Base-by-base conservation (phyloP, 1,139 yeast genomes). In the Debaryomycetaceae sp. region DNA sequence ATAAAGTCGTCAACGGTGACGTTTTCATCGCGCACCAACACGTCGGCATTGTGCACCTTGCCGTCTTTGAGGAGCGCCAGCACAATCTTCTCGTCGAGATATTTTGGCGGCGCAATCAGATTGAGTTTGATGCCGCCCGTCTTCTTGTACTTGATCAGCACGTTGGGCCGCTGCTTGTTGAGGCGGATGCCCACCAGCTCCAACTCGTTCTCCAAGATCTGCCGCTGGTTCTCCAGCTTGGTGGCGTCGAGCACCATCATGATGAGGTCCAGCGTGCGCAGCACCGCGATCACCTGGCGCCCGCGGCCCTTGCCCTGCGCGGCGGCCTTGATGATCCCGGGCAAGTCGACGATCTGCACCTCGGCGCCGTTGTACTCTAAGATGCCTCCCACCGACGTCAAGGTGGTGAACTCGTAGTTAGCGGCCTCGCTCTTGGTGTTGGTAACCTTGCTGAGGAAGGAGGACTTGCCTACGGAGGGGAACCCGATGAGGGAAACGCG, bases 271-370 rank as follows among this genome's bases (percentile, higher is more conserved):
- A 96, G 88, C 0, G 98, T 91, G 56, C 93, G 80, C 0, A 96
- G 95, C 1, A 95, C 93, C 1, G 97, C 84, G 44, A 91, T 89
- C 27, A 91, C 98, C 54, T 91, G 97, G 46, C 95, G 72, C 38
- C 98, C 98, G 58, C 98, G 77, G 48, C 98, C 98, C 56, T 89
- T 88, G 49, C 98, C 98, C 52, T 85, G 96, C 18, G 95, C 72
- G 10, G 98, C 98, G 25, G 97, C 97, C 53, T 85, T 86, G 39
- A 91, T 91, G 47, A 91, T 91, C 56, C 98, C 98, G 1, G 98
- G 98, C 38, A 91, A 65, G 72, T 91, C 98, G 12, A 91, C 89
- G 45, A 91, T 82, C 59, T 91, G 98, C 37, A 91, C 88, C 50
- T 89, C 96, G 0, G 98, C 96, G 24, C 97, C 97, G 52, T 88